phyloP scores from a whole-genome alignment of 2,329 filamentous ascomycete genomes.

The Fusarium solani-melongenae region DNA sequence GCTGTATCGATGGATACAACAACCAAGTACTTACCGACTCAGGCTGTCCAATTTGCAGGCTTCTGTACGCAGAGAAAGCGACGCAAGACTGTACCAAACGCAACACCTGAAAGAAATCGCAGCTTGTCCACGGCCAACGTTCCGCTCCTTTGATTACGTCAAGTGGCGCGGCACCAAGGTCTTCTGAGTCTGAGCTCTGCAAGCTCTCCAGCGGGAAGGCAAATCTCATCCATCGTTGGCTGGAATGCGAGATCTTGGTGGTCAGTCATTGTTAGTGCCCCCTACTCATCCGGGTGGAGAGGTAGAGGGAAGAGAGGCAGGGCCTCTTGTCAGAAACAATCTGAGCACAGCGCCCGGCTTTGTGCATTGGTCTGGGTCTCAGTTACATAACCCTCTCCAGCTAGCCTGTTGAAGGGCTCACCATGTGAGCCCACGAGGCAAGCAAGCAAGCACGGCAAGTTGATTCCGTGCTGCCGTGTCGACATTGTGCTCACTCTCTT shows the following conservation, averaged over 20 bases:
- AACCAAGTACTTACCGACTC: neutral
- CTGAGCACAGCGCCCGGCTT: neutral
- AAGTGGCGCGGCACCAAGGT: slow-evolving; percentile 35
- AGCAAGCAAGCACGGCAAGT: neutral
- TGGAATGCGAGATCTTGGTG: neutral
- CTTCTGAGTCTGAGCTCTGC: slow-evolving; percentile 12
- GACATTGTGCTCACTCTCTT: neutral
- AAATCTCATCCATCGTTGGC: slow-evolving; percentile 1
- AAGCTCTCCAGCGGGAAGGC: slow-evolving; percentile 1
- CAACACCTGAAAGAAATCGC: neutral
- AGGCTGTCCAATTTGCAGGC: neutral
- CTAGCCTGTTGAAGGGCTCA: neutral
- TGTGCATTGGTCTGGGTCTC: neutral
- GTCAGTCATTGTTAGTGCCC: neutral
- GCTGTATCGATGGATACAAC: neutral
- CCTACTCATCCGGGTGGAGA: neutral
- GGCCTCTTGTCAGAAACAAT: neutral
- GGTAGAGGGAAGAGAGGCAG: neutral
- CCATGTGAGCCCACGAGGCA: neutral
- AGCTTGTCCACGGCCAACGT: neutral
- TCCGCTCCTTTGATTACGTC: slow-evolving; percentile 30
- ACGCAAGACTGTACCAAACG: neutral
- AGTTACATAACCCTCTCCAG: neutral
- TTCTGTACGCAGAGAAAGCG: neutral
- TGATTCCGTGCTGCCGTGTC: neutral